Evolutionary conservation across 1,139 yeast genomes (phyloP), one percentile per base, ranked within the genome.

Genomic region (Scheffersomyces illinoinensis): DNA sequence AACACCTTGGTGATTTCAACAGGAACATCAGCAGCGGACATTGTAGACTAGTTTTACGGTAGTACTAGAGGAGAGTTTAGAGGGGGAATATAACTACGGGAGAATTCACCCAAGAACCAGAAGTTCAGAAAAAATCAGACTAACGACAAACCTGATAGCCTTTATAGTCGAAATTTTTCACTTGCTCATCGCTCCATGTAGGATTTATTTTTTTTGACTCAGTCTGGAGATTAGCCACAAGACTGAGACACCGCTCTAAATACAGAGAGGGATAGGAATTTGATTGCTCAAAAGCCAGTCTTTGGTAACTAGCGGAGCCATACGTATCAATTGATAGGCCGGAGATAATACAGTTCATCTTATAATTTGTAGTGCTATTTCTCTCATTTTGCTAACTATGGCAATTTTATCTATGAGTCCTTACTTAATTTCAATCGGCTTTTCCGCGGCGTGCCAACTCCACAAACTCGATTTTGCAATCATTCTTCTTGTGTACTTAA

Each of bases 1-100:
- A 93, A 93, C 61, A 91, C 91, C 69, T 85, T 85, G 69, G 97
- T 86, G 64, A 92, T 97, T 76, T 85, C 83, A 66, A 79, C 71
- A 58, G 83, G 84, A 61, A 76, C 82, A 66, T 79, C 82, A 48
- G 57, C 48, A 56, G 61, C 46, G 53, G 64, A 59, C 64, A 61
- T 61, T 54, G 54, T 52, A 33, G 17, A 33, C 43, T 24, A n/a
- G 46, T 23, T 50, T 14, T 49, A 18, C 49, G 49, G 18, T 53
- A 52, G 60, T 24, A 20, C 18, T 33, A 47, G 24, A 48, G 54
- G 52, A 14, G 43, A 4, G 52, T 12, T 54, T 58, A 56, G 56
- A 54, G 51, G 58, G 56, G 52, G 53, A 53, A 33, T 33, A 12
- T 33, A 14, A 33, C 43, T 33, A 33, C 43, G 51, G 51, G 51